Percentiles rank a stretch among this genome's conserved stretches.
These are phyloP conservation scores for Nematocida sp. DNA, from an alignment of 371 early-diverging fungal genomes.

Conservation along the genomic window DNA sequence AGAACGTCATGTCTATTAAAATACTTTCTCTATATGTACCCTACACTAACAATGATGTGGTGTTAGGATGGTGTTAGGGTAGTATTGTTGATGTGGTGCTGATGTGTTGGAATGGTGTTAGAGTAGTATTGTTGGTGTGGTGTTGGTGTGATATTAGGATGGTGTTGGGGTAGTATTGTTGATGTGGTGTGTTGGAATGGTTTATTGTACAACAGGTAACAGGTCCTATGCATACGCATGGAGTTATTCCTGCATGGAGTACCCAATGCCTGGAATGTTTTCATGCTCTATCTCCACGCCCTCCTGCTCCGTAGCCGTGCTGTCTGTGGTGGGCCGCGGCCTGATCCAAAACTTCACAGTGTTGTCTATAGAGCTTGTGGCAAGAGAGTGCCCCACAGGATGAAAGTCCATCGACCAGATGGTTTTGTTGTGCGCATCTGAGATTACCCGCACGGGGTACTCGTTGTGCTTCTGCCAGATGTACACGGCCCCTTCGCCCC, in stretches of 20 bases:
- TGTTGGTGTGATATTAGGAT: too few species aligned
- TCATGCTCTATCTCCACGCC: slow-evolving; percentile 6
- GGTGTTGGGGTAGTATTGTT: too few species aligned
- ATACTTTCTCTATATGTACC: too few species aligned
- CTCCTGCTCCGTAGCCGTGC: neutral
- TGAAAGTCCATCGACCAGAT: slow-evolving; percentile 98
- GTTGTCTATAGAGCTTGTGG: slow-evolving; percentile 89
- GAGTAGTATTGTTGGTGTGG: too few species aligned
- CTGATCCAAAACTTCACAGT: slow-evolving; percentile 95
- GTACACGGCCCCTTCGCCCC: slow-evolving; percentile 80
- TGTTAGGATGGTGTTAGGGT: too few species aligned
- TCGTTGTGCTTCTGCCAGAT: slow-evolving; percentile 75
- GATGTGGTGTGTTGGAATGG: too few species aligned
- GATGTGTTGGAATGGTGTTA: too few species aligned
- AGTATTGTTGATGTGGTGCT: too few species aligned
- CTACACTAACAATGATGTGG: too few species aligned
- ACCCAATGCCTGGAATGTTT: slow-evolving; percentile 4
- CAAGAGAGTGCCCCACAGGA: slow-evolving; percentile 90
- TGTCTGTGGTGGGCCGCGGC: slow-evolving; percentile 69
- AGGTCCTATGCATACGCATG: too few species aligned
- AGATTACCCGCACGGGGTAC: slow-evolving; percentile 70
- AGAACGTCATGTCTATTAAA: too few species aligned
- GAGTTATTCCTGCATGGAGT: slow-evolving; percentile 4
- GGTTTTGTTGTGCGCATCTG: slow-evolving; percentile 81
- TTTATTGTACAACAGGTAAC: too few species aligned